Evolutionary conservation across 495 filamentous ascomycete species (phyloP).

Genomic region (Penicillium coffeae): DNA sequence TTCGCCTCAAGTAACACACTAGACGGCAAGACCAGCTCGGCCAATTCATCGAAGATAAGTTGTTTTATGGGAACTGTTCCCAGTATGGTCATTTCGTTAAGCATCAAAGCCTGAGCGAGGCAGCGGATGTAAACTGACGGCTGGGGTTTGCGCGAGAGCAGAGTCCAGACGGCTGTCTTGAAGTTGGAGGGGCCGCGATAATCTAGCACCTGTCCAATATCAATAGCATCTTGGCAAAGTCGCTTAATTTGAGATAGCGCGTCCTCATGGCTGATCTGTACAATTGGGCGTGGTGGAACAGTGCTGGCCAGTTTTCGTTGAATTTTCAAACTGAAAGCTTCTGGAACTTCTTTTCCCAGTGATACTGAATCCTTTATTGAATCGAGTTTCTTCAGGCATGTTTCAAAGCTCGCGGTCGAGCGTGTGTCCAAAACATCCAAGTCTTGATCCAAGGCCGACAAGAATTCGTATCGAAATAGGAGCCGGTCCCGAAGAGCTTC

Average conservation of each 20-base stretch:
- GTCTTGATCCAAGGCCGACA: constrained; percentile 50
- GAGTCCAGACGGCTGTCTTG: constrained; percentile 55
- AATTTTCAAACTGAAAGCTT: constrained; percentile 84
- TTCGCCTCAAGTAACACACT: constrained; percentile 65
- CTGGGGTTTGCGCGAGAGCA: constrained; percentile 74
- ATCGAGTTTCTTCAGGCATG: constrained; percentile 44
- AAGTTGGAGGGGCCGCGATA: constrained; percentile 66
- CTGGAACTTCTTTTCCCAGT: constrained; percentile 63
- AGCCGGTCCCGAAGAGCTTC: constrained; percentile 61
- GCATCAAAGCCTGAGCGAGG: constrained; percentile 71
- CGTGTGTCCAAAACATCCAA: constrained; percentile 36
- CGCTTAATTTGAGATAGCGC: constrained; percentile 66
- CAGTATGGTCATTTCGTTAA: constrained; percentile 62
- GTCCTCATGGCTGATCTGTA: constrained; percentile 67
- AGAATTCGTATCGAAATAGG: constrained; percentile 59
- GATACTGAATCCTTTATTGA: constrained; percentile 52
- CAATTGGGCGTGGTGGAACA: constrained; percentile 86
- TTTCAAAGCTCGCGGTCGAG: constrained; percentile 36
- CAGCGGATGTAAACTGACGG: constrained; percentile 81
- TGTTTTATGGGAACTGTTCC: constrained; percentile 65
- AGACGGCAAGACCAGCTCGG: constrained; percentile 68
- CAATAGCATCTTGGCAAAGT: constrained; percentile 68
- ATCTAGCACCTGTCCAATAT: constrained; percentile 62
- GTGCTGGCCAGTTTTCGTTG: constrained; percentile 88
- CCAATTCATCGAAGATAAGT: constrained; percentile 75